Evolutionary conservation across 1,284 basidiomycete species (phyloP), one percentile per base, ranked within the genome.

Genomic region (Malassezia japonica): DNA sequence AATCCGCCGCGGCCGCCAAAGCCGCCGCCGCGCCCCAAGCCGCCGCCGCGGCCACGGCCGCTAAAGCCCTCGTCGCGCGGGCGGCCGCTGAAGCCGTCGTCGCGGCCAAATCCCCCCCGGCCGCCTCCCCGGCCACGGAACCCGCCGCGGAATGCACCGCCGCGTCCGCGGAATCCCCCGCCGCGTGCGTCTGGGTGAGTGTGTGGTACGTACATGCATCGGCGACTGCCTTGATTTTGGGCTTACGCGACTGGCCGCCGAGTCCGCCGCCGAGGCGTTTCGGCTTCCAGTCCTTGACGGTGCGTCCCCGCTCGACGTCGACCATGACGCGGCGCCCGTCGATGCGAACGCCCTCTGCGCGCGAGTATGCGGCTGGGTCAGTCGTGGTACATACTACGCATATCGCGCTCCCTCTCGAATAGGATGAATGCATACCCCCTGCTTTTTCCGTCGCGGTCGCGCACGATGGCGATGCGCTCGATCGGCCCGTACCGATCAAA

Each of bases 241-340:
- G 56, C 39, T 68, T 67, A 21, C 67, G 42, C 28, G 87, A 86
- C 46, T 86, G 79, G 12, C 92, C 94, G 18, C 94, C 94, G 21
- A 98, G 79, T 1, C 94, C 94, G 15, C 92, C 94, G 21, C 92
- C 94, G 0, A 98, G 77, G 50, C 90, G 82, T 54, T 86, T 84
- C 5, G 94, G 94, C 72, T 95, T 95, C 94, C 94, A 99, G 6
- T 90, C 94, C 58, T 92, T 84, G 24, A 99, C 94, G 1, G 94
- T 98, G 43, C 92, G 82, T 6, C 94, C 94, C 37, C 94, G 83
- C 76, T 99, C 94, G 46, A 99, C 92, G 71, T 99, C 94, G 45
- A 99, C 92, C 35, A 96, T 79, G 56, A 96, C 89, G 57, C 86
- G 80, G 71, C 94, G 90, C 65, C 88, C 88, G 79, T 89, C 85